Evolutionary conservation across 2,329 filamentous ascomycete species (phyloP), one percentile per base, ranked within the genome.

Genomic region (Aspergillus sp.): DNA sequence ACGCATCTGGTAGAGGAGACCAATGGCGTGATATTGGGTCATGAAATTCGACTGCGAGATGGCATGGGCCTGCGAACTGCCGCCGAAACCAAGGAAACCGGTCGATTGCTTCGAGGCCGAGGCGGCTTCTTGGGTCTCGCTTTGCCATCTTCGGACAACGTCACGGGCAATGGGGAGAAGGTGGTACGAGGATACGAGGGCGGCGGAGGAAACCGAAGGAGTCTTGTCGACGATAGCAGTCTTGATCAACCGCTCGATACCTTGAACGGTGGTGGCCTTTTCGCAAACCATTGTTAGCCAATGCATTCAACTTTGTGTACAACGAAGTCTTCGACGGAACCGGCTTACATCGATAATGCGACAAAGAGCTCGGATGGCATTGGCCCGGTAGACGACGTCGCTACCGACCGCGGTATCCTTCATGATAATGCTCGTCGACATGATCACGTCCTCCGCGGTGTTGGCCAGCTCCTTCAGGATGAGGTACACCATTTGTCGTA

Each of bases 391-490:
- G 51, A 96, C 85, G 49, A 92, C 88, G 70, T 97, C 94, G 67
- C 90, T 96, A 67, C 92, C 90, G 58, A 95, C 91, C 48, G 92
- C 91, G 10, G 93, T 96, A 73, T 99, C 94, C 80, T 99, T 99
- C 94, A 97, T 99, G 65, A 99, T 96, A 63, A 93, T 96, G 76
- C 90, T 95, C 16, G 94, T 99, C 57, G 96, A 94, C 94, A 99
- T 97, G 72, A 99, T 99, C 60, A 96, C 95, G 81, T 99, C 94
- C 78, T 97, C 91, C 53, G 94, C 94, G 20, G 91, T 96, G 73
- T 86, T 85, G 62, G 93, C 90, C 67, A 99, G 82, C 82, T 99
- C 94, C 84, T 97, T 99, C 79, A 97, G 90, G 71, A 96, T 87
- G 61, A 97, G 82, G 78, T 97, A 95, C 47, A 99, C 93, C 92